These are phyloP conservation scores for Glarea lozoyensis DNA, from an alignment of 495 filamentous ascomycete genomes.

Conservation along the genomic window DNA sequence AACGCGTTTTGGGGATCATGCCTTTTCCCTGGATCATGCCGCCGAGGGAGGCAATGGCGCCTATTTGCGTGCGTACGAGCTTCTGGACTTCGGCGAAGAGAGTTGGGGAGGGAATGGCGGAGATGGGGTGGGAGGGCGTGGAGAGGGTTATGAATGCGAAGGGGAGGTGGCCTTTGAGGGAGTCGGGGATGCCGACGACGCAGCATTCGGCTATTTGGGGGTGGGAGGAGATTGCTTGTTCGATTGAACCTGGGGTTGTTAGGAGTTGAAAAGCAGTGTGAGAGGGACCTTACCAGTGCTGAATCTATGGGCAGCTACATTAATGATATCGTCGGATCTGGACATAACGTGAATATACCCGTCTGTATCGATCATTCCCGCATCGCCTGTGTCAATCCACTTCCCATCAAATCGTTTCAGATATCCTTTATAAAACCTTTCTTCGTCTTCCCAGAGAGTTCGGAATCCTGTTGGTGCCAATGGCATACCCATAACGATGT, in stretches of 20 bases:
- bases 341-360: constrained; percentile 85
- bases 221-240: constrained; percentile 81
- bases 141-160: constrained; percentile 74
- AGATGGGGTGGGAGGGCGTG: constrained; percentile 34
- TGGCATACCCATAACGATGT: constrained; percentile 77
- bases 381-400: constrained; percentile 88
- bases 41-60: constrained; percentile 74
- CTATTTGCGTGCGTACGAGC: constrained; percentile 72
- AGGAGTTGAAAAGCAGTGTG: background rate
- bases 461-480: constrained; percentile 81
- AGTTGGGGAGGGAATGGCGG: constrained; percentile 33
- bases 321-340: constrained; percentile 85
- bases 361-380: constrained; percentile 72
- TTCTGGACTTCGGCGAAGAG: constrained; percentile 48
- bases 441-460: constrained; percentile 75
- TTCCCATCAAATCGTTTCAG: constrained; percentile 67
- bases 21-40: constrained; percentile 76
- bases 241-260: constrained; percentile 55
- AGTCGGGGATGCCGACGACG: constrained; percentile 77
- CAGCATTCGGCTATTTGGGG: constrained; percentile 70
- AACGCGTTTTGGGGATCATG: constrained; percentile 89
- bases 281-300: constrained; percentile 57
- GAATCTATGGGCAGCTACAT: constrained; percentile 88
- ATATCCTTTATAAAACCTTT: constrained; percentile 74
- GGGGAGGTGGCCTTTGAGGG: constrained; percentile 80